A percentile compares a stretch with the other conserved stretches of the same genome.
Conservation (phyloP, 495 filamentous ascomycete species). For the Tuber umbilicatum region DNA sequence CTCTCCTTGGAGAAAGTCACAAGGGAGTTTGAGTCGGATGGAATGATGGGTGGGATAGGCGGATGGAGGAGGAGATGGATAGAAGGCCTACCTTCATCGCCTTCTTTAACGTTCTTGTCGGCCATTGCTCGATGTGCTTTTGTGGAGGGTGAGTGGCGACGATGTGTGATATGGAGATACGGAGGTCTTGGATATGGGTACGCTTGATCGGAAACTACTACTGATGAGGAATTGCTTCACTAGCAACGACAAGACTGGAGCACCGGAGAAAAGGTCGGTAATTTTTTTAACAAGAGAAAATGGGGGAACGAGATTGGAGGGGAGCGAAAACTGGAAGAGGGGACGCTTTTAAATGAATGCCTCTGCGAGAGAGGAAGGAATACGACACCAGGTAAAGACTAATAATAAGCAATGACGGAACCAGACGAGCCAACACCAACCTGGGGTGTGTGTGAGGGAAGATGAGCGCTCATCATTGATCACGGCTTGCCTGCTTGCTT, state of each 20-base stretch:
- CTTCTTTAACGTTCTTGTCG: slow-evolving; percentile 43
- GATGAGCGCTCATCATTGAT: background rate
- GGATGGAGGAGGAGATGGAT: slow-evolving; percentile 19
- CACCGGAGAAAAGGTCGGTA: background rate
- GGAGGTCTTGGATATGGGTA: slow-evolving; percentile 13
- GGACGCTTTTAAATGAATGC: slow-evolving; percentile 31
- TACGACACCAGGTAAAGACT: slow-evolving; percentile 32
- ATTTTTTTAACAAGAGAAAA: slow-evolving; percentile 10
- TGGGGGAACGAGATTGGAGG: slow-evolving; percentile 22
- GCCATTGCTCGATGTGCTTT: slow-evolving; percentile 20
- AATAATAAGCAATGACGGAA: slow-evolving; percentile 39
- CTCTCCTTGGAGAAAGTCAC: background rate
- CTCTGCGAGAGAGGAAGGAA: background rate
- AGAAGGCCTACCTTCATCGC: slow-evolving; percentile 46
- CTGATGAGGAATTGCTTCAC: background rate
- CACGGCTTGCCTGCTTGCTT: background rate
- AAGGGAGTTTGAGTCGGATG: background rate
- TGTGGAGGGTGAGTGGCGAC: background rate
- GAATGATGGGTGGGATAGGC: slow-evolving; percentile 5
- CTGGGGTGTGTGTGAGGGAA: slow-evolving; percentile 14
- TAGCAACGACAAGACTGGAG: background rate
- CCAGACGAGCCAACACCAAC: slow-evolving; percentile 28
- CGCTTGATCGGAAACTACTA: slow-evolving; percentile 9
- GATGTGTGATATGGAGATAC: slow-evolving; percentile 6
- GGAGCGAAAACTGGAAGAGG: slow-evolving; percentile 20